A percentile compares a stretch with the other conserved stretches of the same genome.
These are phyloP conservation scores for Singerocomus inundabilis DNA, from an alignment of 1,284 basidiomycete genomes.

Conservation along the genomic window DNA sequence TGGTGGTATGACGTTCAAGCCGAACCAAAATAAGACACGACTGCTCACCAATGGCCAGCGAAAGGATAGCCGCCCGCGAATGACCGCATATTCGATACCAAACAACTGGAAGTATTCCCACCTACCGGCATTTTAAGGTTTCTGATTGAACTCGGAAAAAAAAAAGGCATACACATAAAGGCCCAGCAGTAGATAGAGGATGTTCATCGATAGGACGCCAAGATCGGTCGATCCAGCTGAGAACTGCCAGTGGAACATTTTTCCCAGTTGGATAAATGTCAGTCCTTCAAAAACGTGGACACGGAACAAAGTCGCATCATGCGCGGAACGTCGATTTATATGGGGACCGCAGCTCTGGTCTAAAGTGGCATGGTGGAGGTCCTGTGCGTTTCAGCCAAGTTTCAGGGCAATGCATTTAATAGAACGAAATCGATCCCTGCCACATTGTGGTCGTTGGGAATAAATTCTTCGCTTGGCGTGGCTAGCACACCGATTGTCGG, in stretches of 20 bases:
- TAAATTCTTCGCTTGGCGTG: too few species aligned
- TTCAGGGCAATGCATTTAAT: neutral
- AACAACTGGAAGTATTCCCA: conserved; percentile 25
- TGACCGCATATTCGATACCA: conserved; percentile 14
- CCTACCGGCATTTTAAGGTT: conserved; percentile 2
- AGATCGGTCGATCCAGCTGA: neutral
- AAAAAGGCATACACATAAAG: conserved; percentile 12
- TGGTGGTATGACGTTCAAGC: neutral
- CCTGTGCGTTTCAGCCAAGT: conserved; percentile 3
- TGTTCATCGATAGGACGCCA: neutral
- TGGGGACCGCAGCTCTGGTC: too few species aligned
- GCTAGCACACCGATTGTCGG: too few species aligned
- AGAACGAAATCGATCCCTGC: too few species aligned
- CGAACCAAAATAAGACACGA: neutral
- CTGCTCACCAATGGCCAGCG: conserved; percentile 21
- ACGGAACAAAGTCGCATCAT: too few species aligned
- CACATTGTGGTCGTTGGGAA: too few species aligned
- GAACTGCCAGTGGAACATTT: conserved; percentile 1
- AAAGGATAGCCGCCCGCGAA: conserved; percentile 16
- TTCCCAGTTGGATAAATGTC: neutral
- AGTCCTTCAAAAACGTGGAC: too few species aligned
- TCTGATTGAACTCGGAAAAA: too few species aligned
- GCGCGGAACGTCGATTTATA: too few species aligned
- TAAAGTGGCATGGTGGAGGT: neutral
- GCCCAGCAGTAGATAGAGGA: conserved; percentile 10